phyloP scores from a whole-genome alignment of 2,329 filamentous ascomycete species.

The Elsinoe necatrix region DNA sequence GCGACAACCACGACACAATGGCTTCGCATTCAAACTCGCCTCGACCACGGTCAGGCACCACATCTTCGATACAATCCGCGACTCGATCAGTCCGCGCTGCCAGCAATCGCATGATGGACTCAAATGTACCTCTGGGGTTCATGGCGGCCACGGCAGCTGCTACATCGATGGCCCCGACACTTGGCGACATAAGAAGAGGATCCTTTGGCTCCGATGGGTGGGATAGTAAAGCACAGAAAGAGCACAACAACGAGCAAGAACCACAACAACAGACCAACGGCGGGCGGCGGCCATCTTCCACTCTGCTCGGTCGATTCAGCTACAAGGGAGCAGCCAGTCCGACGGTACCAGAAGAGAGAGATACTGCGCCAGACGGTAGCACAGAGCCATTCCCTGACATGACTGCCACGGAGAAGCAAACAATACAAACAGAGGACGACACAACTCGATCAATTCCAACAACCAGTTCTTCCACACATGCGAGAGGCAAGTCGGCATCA shows the following conservation, averaged over 20 bases:
- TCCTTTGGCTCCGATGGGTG: constrained; percentile 20
- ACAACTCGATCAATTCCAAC: constrained; percentile 8
- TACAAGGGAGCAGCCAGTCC: constrained; percentile 17
- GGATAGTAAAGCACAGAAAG: constrained; percentile 16
- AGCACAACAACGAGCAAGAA: constrained; percentile 12
- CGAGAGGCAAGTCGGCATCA: background rate
- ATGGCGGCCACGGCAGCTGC: constrained; percentile 38
- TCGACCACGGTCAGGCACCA: constrained; percentile 9
- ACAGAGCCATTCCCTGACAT: constrained; percentile 15
- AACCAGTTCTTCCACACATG: background rate
- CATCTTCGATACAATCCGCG: constrained; percentile 8
- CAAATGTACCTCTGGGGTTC: constrained; percentile 33
- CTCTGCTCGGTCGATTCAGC: constrained; percentile 18
- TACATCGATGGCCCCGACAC: constrained; percentile 35
- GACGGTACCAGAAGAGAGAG: constrained; percentile 15
- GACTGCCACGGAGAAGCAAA: constrained; percentile 5
- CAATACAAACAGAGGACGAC: background rate
- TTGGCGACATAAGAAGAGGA: constrained; percentile 35
- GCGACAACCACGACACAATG: background rate
- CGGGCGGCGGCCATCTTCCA: background rate
- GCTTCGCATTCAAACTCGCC: constrained; percentile 4
- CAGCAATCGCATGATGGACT: constrained; percentile 16
- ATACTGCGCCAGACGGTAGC: constrained; percentile 13
- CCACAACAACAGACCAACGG: constrained; percentile 10
- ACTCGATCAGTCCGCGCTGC: constrained; percentile 10